phyloP scores from a whole-genome alignment of 2,329 filamentous ascomycete species.

The Penicillium crustosum region DNA sequence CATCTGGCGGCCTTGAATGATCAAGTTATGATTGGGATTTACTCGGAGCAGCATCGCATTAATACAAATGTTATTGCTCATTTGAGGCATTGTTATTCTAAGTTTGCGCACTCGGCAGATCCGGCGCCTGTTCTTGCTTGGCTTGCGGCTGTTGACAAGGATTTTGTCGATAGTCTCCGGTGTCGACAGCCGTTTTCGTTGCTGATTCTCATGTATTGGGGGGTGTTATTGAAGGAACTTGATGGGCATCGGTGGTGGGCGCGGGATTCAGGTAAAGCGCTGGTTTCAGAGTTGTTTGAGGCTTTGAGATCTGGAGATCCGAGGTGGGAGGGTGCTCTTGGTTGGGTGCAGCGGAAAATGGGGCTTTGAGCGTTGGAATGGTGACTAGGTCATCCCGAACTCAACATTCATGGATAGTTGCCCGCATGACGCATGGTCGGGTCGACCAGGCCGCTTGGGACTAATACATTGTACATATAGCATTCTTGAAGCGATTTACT shows the following conservation, averaged over 20 bases:
- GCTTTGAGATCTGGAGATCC: conserved; percentile 7
- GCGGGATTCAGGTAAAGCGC: conserved; percentile 19
- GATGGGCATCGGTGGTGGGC: conserved; percentile 31
- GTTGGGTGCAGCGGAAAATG: conserved; percentile 14
- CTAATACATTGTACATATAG: conserved; percentile 4
- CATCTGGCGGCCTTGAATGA: conserved; percentile 23
- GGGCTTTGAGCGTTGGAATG: background rate
- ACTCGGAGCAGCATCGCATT: conserved; percentile 18
- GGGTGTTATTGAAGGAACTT: conserved; percentile 23
- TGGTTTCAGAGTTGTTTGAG: conserved; percentile 17
- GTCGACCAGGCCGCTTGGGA: conserved; percentile 14
- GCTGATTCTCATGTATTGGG: conserved; percentile 31
- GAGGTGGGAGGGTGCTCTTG: conserved; percentile 11
- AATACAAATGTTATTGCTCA: conserved; percentile 22
- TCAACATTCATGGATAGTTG: no score
- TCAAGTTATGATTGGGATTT: conserved; percentile 9
- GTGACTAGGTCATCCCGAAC: background rate
- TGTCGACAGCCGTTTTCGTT: conserved; percentile 22
- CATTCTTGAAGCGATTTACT: conserved; percentile 3
- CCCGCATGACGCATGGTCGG: no score
- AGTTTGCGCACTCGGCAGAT: conserved; percentile 22
- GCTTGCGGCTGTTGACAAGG: conserved; percentile 25
- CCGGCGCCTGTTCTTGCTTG: conserved; percentile 30
- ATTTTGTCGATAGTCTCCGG: conserved; percentile 22
- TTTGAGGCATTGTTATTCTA: conserved; percentile 28